phyloP scores from a whole-genome alignment of 2,329 filamentous ascomycete genomes.

The Dothiorella sarmentorum region DNA sequence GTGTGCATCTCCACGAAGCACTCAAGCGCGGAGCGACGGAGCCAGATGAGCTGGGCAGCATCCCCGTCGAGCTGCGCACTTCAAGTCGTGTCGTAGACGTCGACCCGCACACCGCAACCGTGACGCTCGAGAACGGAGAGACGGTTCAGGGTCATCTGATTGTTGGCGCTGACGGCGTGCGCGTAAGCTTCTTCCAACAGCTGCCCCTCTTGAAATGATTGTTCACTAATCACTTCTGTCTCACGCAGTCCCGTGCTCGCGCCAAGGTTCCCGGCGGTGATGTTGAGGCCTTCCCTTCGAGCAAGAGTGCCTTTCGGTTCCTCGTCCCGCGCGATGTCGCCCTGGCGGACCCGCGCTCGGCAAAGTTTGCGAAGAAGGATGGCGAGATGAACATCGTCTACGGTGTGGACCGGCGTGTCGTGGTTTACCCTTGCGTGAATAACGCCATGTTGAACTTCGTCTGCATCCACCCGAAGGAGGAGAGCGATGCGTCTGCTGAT shows the following conservation, averaged over 20 bases:
- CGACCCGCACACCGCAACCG: slow-evolving; percentile 38
- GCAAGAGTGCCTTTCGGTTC: slow-evolving; percentile 58
- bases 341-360: slow-evolving; percentile 39
- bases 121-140: slow-evolving; percentile 48
- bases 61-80: slow-evolving; percentile 39
- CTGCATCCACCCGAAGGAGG: slow-evolving; percentile 38
- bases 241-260: slow-evolving; percentile 28
- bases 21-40: slow-evolving; percentile 40
- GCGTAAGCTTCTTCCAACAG: slow-evolving; percentile 31
- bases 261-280: slow-evolving; percentile 30
- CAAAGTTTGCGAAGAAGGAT: slow-evolving; percentile 34
- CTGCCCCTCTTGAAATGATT: neutral
- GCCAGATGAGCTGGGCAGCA: slow-evolving; percentile 26
- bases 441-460: slow-evolving; percentile 49
- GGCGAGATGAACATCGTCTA: slow-evolving; percentile 46
- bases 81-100: slow-evolving; percentile 45
- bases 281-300: slow-evolving; percentile 44
- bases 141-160: slow-evolving; percentile 48
- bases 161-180: slow-evolving; percentile 55
- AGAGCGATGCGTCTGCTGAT: slow-evolving; percentile 8
- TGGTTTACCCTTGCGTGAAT: slow-evolving; percentile 48
- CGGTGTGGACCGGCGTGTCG: slow-evolving; percentile 42
- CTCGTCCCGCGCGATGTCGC: slow-evolving; percentile 48
- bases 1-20: slow-evolving; percentile 52
- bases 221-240: slow-evolving; percentile 17